These are phyloP conservation scores for Escallonia herrerae DNA, from an alignment of 129 eudicot genomes.

Conservation along the genomic window DNA sequence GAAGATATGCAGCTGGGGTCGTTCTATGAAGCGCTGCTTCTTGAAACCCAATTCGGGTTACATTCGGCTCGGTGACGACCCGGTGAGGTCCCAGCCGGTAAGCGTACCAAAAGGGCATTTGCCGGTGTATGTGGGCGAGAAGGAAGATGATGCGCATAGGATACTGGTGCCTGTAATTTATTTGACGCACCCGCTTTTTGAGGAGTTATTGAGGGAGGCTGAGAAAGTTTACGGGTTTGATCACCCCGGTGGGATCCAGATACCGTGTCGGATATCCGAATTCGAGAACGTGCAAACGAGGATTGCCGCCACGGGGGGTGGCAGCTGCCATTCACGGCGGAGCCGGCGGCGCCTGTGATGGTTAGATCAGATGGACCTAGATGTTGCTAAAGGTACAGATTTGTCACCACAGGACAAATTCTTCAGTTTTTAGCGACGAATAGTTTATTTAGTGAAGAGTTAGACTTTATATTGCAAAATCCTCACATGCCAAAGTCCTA, in stretches of 20 bases:
- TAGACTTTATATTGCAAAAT: too few relatives aligned
- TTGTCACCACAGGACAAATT: too few relatives aligned
- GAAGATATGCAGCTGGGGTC: constrained; percentile 39
- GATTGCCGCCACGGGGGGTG: constrained; percentile 41
- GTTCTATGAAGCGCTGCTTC: constrained; percentile 26
- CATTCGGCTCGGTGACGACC: constrained; percentile 34
- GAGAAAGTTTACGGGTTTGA: constrained; percentile 75
- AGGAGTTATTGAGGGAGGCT: constrained; percentile 57
- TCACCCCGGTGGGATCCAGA: constrained; percentile 75
- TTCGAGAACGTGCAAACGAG: constrained; percentile 55
- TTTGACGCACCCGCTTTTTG: constrained; percentile 75
- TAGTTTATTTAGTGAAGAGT: too few relatives aligned
- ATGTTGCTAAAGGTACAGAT: too few relatives aligned
- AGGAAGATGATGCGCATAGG: constrained; percentile 46
- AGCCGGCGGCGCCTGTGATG: constrained; percentile 13
- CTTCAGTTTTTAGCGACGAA: too few relatives aligned
- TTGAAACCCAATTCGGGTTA: constrained; percentile 30
- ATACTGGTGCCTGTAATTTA: constrained; percentile 76
- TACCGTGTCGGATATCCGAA: constrained; percentile 76
- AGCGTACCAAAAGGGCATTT: constrained; percentile 69
- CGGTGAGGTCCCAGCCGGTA: constrained; percentile 2
- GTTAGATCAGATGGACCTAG: too few relatives aligned
- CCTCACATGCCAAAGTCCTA: too few relatives aligned
- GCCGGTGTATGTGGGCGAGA: constrained; percentile 75
- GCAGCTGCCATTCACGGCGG: constrained; percentile 23